These are phyloP conservation scores for Ceriops zippeliana DNA, from an alignment of 345 rosid genomes.

Conservation along the genomic window DNA sequence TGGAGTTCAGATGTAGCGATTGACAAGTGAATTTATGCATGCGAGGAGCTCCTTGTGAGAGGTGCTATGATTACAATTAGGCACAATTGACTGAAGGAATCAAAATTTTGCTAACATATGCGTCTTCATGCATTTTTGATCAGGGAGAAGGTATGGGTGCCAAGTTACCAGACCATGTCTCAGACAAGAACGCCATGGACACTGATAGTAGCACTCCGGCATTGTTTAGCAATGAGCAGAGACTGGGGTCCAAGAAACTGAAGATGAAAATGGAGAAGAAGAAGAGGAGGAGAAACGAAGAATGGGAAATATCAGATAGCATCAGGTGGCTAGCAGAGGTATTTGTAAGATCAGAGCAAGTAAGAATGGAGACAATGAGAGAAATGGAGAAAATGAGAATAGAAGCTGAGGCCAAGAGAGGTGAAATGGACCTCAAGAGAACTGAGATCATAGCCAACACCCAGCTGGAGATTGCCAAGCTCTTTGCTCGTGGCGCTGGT, in stretches of 20 bases:
- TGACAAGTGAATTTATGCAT: too few relatives aligned
- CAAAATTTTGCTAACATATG: not conserved
- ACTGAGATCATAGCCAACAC: slow-evolving; percentile 87
- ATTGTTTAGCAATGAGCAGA: slow-evolving; percentile 48
- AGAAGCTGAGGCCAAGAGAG: slow-evolving; percentile 80
- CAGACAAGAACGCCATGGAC: slow-evolving; percentile 56
- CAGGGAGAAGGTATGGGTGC: slow-evolving; percentile 61
- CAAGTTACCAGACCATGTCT: slow-evolving; percentile 42
- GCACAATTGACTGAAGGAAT: not conserved
- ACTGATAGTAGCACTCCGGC: slow-evolving; percentile 90
- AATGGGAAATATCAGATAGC: slow-evolving; percentile 70
- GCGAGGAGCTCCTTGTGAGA: too few relatives aligned
- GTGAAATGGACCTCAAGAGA: slow-evolving; percentile 84
- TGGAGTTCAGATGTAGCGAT: too few relatives aligned
- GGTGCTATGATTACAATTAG: too few relatives aligned
- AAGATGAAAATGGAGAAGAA: slow-evolving; percentile 45
- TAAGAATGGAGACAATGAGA: slow-evolving; percentile 83
- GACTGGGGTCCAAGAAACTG: slow-evolving; percentile 34
- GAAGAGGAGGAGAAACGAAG: slow-evolving; percentile 48
- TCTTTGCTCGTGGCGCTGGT: slow-evolving; percentile 48
- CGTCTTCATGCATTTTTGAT: not conserved
- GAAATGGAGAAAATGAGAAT: slow-evolving; percentile 87
- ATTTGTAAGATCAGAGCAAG: slow-evolving; percentile 75
- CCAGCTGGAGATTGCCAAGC: slow-evolving; percentile 84
- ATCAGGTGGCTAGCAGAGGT: slow-evolving; percentile 81